These are phyloP conservation scores for Fusarium camptoceras DNA, from an alignment of 2,329 filamentous ascomycete species.

Conservation along the genomic window DNA sequence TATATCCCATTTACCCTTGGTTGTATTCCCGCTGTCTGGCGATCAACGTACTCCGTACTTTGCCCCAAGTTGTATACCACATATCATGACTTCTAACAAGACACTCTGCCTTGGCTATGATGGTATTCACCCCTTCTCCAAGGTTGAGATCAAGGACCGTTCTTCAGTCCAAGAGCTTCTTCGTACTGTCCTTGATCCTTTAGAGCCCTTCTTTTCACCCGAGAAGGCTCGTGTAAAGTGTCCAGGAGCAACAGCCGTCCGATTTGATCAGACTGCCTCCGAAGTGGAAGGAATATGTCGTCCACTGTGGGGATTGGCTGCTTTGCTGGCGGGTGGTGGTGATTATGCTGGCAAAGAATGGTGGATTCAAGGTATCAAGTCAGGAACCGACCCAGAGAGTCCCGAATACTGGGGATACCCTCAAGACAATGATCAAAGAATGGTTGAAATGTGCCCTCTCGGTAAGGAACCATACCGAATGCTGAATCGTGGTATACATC, in stretches of 20 bases:
- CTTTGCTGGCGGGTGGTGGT: conserved; percentile 75
- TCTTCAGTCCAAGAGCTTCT: conserved; percentile 71
- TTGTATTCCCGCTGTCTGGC: background rate
- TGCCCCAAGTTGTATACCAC: background rate
- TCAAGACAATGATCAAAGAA: conserved; percentile 80
- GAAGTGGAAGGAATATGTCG: conserved; percentile 82
- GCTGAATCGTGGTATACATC: background rate
- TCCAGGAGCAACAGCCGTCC: conserved; percentile 76
- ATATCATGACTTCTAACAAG: conserved; percentile 36
- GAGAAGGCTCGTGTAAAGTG: conserved; percentile 73
- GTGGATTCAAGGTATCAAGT: conserved; percentile 75
- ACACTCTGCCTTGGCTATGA: conserved; percentile 61
- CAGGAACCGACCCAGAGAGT: conserved; percentile 76
- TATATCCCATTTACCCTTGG: conserved; percentile 5
- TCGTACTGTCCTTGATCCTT: conserved; percentile 73
- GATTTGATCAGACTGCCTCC: conserved; percentile 81
- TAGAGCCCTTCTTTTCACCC: conserved; percentile 78
- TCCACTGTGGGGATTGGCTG: conserved; percentile 80
- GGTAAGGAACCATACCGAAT: conserved; percentile 53
- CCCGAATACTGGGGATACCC: conserved; percentile 83
- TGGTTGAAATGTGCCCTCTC: conserved; percentile 87
- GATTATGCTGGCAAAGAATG: conserved; percentile 71
- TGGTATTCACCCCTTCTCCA: conserved; percentile 66
- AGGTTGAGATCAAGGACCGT: conserved; percentile 62
- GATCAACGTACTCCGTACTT: background rate